Conservation (phyloP, 352 stramenopile species). For the Thraustotheca clavata region DNA sequence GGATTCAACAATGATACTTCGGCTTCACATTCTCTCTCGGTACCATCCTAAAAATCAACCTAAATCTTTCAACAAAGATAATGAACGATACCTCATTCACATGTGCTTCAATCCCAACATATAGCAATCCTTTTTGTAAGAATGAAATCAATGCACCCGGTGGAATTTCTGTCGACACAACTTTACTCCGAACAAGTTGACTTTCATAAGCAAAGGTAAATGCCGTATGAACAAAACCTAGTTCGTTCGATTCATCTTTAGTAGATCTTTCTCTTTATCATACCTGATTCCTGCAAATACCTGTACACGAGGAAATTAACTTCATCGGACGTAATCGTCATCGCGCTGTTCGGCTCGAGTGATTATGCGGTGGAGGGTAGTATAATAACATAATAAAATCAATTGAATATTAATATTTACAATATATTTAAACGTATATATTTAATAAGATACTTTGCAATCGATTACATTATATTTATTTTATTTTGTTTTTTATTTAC, state of each 20-base stretch:
- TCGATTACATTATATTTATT: not conserved
- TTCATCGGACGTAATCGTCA: constrained; percentile 93
- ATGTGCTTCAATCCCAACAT: constrained; percentile 87
- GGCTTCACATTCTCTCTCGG: constrained; percentile 74
- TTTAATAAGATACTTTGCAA: not conserved
- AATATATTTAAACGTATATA: not conserved
- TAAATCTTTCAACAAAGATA: not conserved
- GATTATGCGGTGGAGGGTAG: constrained; percentile 3
- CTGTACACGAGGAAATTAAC: constrained; percentile 98
- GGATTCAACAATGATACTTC: constrained; percentile 90
- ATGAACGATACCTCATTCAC: constrained; percentile 63
- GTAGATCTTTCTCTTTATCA: constrained; percentile 19
- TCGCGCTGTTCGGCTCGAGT: constrained; percentile 23
- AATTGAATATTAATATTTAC: not conserved
- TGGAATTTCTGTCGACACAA: constrained; percentile 90
- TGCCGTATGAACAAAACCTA: constrained; percentile 94
- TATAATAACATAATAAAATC: not conserved
- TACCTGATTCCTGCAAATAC: constrained; percentile 94
- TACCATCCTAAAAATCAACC: constrained; percentile 78
- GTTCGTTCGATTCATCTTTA: not conserved
- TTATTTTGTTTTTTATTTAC: not conserved
- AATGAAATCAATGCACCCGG: constrained; percentile 96
- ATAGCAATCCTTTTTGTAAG: constrained; percentile 97
- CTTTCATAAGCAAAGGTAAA: constrained; percentile 99
- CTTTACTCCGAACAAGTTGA: constrained; percentile 89